Percentiles rank a stretch among this genome's conserved stretches.
phyloP scores from a whole-genome alignment of 2,329 filamentous ascomycete species.

The Cytospora chrysosperma region DNA sequence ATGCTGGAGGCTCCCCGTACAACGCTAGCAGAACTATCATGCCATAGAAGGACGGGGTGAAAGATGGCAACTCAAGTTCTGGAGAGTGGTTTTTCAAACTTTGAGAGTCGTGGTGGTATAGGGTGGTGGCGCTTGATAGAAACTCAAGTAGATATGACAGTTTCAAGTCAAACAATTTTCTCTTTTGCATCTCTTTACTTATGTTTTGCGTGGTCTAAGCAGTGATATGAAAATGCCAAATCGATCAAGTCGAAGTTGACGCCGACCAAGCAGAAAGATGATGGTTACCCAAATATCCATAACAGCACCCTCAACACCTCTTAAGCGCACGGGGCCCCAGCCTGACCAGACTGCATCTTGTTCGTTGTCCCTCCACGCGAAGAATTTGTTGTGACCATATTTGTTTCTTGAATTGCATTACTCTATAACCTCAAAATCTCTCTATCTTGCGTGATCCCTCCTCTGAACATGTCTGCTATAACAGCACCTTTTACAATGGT shows the following conservation, averaged over 20 bases:
- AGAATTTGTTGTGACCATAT: neutral
- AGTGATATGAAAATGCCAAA: neutral
- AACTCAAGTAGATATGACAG: neutral
- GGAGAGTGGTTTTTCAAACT: neutral
- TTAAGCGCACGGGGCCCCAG: neutral
- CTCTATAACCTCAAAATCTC: conserved; percentile 50
- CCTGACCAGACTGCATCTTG: neutral
- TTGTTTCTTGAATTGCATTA: neutral
- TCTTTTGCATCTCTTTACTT: neutral
- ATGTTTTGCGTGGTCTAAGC: neutral
- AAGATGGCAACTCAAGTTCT: no score
- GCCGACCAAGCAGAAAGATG: neutral
- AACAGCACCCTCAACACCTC: neutral
- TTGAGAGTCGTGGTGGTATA: neutral
- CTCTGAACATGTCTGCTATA: conserved; percentile 69
- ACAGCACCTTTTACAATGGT: conserved; percentile 67
- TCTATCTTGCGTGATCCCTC: conserved; percentile 59
- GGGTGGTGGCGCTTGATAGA: neutral
- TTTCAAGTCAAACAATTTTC: neutral
- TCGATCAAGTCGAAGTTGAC: neutral
- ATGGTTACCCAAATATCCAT: neutral
- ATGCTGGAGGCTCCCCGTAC: neutral
- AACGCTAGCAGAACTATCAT: neutral
- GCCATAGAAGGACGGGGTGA: neutral
- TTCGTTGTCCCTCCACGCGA: neutral